Evolutionary conservation across 1,284 basidiomycete species (phyloP).

Genomic region (Macrocystidia cucumis): DNA sequence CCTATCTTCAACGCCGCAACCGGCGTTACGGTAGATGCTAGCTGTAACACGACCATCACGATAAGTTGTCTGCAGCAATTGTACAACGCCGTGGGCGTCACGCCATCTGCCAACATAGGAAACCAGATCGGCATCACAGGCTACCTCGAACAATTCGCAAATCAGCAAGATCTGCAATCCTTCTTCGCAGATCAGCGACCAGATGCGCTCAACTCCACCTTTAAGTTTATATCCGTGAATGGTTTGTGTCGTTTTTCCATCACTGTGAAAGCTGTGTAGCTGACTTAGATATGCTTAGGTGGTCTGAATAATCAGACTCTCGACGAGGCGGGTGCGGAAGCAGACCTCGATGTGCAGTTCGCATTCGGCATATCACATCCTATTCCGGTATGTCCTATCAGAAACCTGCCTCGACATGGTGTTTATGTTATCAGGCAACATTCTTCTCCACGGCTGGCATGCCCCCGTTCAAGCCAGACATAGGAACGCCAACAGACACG

Average conservation of each 20-base stretch:
- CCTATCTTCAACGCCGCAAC: conserved; percentile 21
- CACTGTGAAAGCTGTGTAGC: too few species aligned
- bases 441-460: conserved; percentile 29
- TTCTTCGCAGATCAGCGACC: conserved; percentile 38
- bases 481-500: conserved; percentile 26
- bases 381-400: conserved; percentile 43
- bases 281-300: too few species aligned
- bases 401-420: too few species aligned
- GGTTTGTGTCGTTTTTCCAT: conserved; percentile 20
- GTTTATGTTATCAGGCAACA: too few species aligned
- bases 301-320: conserved; percentile 52
- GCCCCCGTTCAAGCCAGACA: conserved; percentile 52
- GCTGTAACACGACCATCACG: conserved; percentile 44
- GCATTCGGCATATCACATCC: conserved; percentile 52
- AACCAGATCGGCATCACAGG: conserved; percentile 45
- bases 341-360: conserved; percentile 61
- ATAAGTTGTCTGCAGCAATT: conserved; percentile 40
- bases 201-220: conserved; percentile 30
- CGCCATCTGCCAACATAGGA: conserved; percentile 23
- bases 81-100: conserved; percentile 41
- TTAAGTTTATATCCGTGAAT: conserved; percentile 33
- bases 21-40: conserved; percentile 38
- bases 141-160: conserved; percentile 46
- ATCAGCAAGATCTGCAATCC: conserved; percentile 36
- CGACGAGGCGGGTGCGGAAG: conserved; percentile 49